Conservation (phyloP, 2,329 filamentous ascomycete species). For the Bisporella sp. region DNA sequence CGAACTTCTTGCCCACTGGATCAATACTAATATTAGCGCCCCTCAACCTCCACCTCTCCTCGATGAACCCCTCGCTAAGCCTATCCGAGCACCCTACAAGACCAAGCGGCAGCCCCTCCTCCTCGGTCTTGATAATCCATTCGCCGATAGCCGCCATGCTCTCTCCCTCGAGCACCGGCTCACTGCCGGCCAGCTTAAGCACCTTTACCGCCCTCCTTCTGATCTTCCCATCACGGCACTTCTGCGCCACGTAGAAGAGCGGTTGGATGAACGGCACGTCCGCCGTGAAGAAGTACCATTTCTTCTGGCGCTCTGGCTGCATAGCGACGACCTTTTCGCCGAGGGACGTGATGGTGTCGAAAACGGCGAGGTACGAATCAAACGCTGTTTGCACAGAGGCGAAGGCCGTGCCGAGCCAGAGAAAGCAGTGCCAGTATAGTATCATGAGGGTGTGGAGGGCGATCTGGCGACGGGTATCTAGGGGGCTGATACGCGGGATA, state of each 20-base stretch:
- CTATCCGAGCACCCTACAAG: not conserved
- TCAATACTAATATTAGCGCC: not conserved
- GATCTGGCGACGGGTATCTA: not conserved
- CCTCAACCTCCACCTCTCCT: not conserved
- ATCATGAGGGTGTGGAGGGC: not conserved
- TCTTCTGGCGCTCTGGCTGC: not conserved
- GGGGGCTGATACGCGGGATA: not conserved
- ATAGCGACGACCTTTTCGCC: not conserved
- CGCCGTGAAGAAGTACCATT: not conserved
- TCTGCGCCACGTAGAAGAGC: not conserved
- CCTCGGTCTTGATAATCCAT: not conserved
- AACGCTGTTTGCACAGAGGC: not conserved
- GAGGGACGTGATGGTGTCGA: not conserved
- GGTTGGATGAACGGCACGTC: not conserved
- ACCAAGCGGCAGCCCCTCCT: not conserved
- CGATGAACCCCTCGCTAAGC: not conserved
- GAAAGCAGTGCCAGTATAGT: not conserved
- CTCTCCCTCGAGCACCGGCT: not conserved
- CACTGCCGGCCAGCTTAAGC: not conserved
- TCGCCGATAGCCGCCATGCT: not conserved
- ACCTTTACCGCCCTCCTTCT: not conserved
- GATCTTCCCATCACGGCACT: not conserved
- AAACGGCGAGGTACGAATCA: not conserved
- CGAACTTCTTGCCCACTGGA: not conserved
- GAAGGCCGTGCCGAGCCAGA: not conserved